These are phyloP conservation scores for Cylindricascospora bacillispora DNA, from an alignment of 1,139 yeast genomes.

Conservation along the genomic window DNA sequence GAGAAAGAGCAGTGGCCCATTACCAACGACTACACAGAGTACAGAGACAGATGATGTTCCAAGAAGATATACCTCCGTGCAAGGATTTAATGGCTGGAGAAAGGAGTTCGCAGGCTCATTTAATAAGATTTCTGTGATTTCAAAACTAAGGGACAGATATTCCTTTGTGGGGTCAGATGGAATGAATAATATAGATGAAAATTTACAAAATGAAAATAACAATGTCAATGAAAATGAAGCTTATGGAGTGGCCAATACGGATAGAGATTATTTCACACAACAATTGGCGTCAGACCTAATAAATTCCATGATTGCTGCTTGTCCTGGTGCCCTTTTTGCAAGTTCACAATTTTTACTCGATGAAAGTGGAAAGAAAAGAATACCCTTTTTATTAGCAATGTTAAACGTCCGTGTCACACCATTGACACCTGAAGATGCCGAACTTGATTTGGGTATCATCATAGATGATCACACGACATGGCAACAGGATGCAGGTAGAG, in stretches of 20 bases:
- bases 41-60: slow-evolving; percentile 2
- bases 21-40: slow-evolving; percentile 10
- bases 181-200: slow-evolving; percentile 1
- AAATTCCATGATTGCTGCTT: slow-evolving; percentile 54
- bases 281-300: slow-evolving; percentile 52
- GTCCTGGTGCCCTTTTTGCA: slow-evolving; percentile 66
- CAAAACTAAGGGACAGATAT: slow-evolving; percentile 13
- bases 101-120: slow-evolving; percentile 22
- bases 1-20: too few species aligned
- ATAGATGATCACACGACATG: slow-evolving; percentile 27
- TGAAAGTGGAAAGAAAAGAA: slow-evolving; percentile 64
- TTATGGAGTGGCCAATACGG: too few species aligned
- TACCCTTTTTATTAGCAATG: slow-evolving; percentile 68
- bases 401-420: slow-evolving; percentile 49
- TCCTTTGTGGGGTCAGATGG: slow-evolving; percentile 2
- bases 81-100: slow-evolving; percentile 21
- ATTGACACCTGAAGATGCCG: slow-evolving; percentile 23
- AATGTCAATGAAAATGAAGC: slow-evolving; percentile 10
- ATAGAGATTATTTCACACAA: slow-evolving; percentile 12
- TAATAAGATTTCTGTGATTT: slow-evolving; percentile 16
- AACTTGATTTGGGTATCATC: slow-evolving; percentile 27
- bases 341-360: slow-evolving; percentile 69
- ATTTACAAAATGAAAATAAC: slow-evolving; percentile 1
- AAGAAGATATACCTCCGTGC: too few species aligned
- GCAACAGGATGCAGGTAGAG: slow-evolving; percentile 1